Percentiles rank a stretch among this genome's conserved stretches.
These are phyloP conservation scores for Micromonas commoda DNA, from an alignment of 139 green algal species.

Conservation along the genomic window DNA sequence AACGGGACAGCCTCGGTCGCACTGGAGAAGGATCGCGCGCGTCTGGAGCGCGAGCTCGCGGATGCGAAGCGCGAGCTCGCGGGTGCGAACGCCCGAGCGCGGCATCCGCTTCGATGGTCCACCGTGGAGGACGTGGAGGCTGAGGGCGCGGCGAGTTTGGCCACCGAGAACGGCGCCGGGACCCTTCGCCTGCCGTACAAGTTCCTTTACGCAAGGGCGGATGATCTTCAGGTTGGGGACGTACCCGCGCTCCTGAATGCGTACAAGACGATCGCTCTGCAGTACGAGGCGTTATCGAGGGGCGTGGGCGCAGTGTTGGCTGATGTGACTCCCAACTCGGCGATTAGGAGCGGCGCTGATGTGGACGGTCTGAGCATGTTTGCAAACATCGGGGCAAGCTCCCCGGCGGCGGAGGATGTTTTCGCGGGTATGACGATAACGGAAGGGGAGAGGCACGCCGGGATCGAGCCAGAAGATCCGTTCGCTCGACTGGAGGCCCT, in stretches of 20 bases:
- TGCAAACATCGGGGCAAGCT: too few species aligned
- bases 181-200: not conserved
- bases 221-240: constrained; percentile 26
- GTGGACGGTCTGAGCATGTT: too few species aligned
- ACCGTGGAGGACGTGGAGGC: constrained; percentile 10
- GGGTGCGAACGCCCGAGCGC: too few species aligned
- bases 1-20: too few species aligned
- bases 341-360: too few species aligned
- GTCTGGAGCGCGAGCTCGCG: not conserved
- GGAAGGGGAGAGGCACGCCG: too few species aligned
- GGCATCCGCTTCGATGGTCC: not conserved
- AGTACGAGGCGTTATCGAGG: constrained; percentile 22
- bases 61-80: not conserved
- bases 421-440: too few species aligned
- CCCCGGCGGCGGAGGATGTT: too few species aligned
- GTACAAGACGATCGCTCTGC: constrained; percentile 27
- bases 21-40: not conserved
- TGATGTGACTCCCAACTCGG: too few species aligned
- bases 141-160: constrained; percentile 2
- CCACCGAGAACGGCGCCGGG: not conserved
- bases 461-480: too few species aligned
- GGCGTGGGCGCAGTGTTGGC: not conserved
- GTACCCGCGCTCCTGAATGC: constrained; percentile 8
- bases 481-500: too few species aligned
- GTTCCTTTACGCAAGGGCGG: constrained; percentile 16